Conservation (phyloP, 2,329 filamentous ascomycete genomes). For the Xylariaceae sp. region DNA sequence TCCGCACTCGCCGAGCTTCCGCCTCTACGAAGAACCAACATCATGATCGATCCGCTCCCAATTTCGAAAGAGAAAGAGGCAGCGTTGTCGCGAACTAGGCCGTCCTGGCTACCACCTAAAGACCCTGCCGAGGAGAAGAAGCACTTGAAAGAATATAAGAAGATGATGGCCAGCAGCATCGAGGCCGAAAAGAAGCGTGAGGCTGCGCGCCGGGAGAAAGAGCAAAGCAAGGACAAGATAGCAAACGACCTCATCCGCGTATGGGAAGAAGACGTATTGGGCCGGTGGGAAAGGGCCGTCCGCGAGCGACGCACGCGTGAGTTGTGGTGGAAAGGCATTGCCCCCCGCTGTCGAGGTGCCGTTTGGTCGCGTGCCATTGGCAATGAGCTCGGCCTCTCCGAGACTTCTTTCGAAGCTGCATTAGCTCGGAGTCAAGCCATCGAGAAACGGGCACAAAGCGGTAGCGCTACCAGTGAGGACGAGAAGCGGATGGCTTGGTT, state of each 20-base stretch:
- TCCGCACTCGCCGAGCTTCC: constrained; percentile 66
- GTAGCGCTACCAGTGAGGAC: constrained; percentile 50
- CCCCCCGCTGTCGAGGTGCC: constrained; percentile 62
- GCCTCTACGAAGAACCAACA: constrained; percentile 66
- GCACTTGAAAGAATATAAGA: constrained; percentile 81
- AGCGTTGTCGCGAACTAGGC: constrained; percentile 73
- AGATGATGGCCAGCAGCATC: constrained; percentile 67
- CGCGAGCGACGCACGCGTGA: constrained; percentile 66
- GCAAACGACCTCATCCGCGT: constrained; percentile 54
- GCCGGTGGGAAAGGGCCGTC: constrained; percentile 70
- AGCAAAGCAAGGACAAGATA: constrained; percentile 49
- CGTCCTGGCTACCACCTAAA: constrained; percentile 82
- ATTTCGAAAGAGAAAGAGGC: constrained; percentile 85
- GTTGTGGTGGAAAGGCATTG: constrained; percentile 78
- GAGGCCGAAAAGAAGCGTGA: constrained; percentile 59
- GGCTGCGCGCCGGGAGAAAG: constrained; percentile 45
- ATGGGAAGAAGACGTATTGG: constrained; percentile 74
- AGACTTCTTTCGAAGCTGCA: constrained; percentile 66
- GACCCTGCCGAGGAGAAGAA: constrained; percentile 86
- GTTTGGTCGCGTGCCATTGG: constrained; percentile 71
- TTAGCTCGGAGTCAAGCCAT: constrained; percentile 62
- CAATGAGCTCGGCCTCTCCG: constrained; percentile 65
- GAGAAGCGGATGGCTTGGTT: constrained; percentile 57
- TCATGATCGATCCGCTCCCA: constrained; percentile 80
- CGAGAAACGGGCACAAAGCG: constrained; percentile 50